These are phyloP conservation scores for Penicillium sp. DNA, from an alignment of 2,329 filamentous ascomycete species.

Conservation along the genomic window DNA sequence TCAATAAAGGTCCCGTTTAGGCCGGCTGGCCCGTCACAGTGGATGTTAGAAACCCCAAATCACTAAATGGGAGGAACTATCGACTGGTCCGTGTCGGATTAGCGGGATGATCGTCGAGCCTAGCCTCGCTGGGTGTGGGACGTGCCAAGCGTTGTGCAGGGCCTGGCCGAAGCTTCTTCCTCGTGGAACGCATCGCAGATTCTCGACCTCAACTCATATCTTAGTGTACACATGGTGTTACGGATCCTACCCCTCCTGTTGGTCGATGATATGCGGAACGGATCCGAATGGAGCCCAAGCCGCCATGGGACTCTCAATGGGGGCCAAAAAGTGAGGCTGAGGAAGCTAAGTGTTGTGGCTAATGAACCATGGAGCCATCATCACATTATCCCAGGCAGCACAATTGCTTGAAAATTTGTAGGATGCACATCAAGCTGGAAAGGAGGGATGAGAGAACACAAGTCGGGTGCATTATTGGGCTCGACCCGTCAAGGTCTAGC, in stretches of 20 bases:
- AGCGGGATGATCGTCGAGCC: conserved; percentile 17
- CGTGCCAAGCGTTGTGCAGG: conserved; percentile 7
- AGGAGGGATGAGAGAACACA: neutral
- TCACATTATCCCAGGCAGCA: conserved; percentile 14
- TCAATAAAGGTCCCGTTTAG: neutral
- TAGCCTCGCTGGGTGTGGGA: conserved; percentile 7
- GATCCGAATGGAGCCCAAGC: conserved; percentile 2
- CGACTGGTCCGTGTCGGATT: conserved; percentile 23
- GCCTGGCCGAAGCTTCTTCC: conserved; percentile 15
- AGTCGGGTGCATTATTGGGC: neutral
- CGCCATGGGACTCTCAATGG: conserved; percentile 1
- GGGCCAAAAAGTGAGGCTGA: conserved; percentile 18
- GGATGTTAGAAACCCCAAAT: neutral
- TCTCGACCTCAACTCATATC: conserved; percentile 6
- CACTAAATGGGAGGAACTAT: conserved; percentile 16
- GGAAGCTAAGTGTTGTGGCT: conserved; percentile 15
- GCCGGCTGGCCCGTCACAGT: neutral
- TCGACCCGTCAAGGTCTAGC: neutral
- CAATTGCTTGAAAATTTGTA: conserved; percentile 6
- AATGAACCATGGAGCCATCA: conserved; percentile 8
- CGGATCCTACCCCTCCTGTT: neutral
- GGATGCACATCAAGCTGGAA: neutral
- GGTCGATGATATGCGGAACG: neutral
- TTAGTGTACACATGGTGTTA: conserved; percentile 13
- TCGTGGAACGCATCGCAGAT: conserved; percentile 17